A percentile compares a stretch with the other conserved stretches of the same genome.
Evolutionary conservation across 495 filamentous ascomycete genomes (phyloP).

Genomic region (Podospora bellae-mahoneyi): DNA sequence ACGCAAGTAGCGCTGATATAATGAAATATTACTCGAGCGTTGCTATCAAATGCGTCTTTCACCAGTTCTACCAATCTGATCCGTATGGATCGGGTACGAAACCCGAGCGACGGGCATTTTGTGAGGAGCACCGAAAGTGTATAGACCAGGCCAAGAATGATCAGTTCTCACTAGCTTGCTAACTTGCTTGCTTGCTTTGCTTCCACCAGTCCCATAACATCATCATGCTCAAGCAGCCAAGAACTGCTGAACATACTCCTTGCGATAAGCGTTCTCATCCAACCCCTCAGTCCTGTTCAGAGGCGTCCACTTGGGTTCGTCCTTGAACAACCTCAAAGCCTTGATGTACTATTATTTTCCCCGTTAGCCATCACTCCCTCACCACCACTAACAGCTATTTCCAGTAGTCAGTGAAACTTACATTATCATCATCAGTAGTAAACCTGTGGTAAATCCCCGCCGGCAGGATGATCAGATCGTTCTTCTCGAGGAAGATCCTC

Average conservation of each 20-base stretch:
- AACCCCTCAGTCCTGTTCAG: slow-evolving; percentile 77
- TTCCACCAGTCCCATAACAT: background rate
- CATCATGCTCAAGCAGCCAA: slow-evolving; percentile 14
- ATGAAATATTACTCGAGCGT: background rate
- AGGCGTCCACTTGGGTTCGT: slow-evolving; percentile 98
- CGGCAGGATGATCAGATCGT: slow-evolving; percentile 77
- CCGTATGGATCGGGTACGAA: background rate
- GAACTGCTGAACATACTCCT: slow-evolving; percentile 61
- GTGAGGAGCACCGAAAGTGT: background rate
- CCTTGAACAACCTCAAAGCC: slow-evolving; percentile 96
- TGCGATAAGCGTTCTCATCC: slow-evolving; percentile 71
- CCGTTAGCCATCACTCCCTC: background rate
- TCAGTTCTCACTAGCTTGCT: background rate
- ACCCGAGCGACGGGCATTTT: background rate
- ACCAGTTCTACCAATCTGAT: no score
- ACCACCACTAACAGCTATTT: no score
- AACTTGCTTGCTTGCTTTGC: background rate
- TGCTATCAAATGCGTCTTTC: background rate
- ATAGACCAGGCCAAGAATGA: background rate
- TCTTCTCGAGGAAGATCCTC: slow-evolving; percentile 70
- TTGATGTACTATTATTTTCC: slow-evolving; percentile 69
- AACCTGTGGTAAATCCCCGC: slow-evolving; percentile 98
- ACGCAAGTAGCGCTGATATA: background rate
- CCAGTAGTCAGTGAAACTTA: slow-evolving; percentile 46
- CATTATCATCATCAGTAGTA: slow-evolving; percentile 86